Base-by-base conservation (phyloP, 345 rosid species). In the Salix suchowensis region DNA sequence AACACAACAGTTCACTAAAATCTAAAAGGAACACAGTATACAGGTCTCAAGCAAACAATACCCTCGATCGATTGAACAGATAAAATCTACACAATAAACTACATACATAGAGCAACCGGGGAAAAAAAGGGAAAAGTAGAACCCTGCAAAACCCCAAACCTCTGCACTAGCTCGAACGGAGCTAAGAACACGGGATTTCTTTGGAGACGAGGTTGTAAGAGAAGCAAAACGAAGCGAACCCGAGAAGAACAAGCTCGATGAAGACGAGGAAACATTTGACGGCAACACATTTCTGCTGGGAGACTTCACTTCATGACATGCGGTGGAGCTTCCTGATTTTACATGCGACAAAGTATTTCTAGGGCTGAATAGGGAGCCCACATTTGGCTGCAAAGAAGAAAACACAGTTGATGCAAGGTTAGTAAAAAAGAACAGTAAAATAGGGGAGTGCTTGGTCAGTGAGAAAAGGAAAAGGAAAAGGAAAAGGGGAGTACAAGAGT, bases 161-260 rank as follows among this genome's bases (percentile, higher is more conserved):
- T 90, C 96, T 62, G 88, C 84, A 82, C 78, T 89, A 23, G 96
- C 92, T 67, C 91, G 88, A 77, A 88, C 82, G 4, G 86, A 72
- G 79, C 80, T 75, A 76, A 79, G 79, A 83, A 76, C 67, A 78
- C 73, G 65, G 76, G 54, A 66, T 69, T 80, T 80, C 73, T 24
- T 78, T 58, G 88, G 73, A 60, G 84, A 70, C 37, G 87, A 81
- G 19, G 86, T 70, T 21, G 77, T 28, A 48, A 77, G 78, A 36
- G 85, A 85, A 73, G 77, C 71, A 28, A 74, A 73, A 82, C 79
- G 83, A 30, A 85, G 74, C 19, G 88, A 78, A 50, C 88, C 84
- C 28, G 87, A 68, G 78, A 83, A 82, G 78, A 70, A 79, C 60
- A 82, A 73, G 77, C 77, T 42, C 30, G 76, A 74, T 11, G 78